Base-by-base conservation (phyloP, 805 yeast genomes). In the Jamesozyma gamospora region DNA sequence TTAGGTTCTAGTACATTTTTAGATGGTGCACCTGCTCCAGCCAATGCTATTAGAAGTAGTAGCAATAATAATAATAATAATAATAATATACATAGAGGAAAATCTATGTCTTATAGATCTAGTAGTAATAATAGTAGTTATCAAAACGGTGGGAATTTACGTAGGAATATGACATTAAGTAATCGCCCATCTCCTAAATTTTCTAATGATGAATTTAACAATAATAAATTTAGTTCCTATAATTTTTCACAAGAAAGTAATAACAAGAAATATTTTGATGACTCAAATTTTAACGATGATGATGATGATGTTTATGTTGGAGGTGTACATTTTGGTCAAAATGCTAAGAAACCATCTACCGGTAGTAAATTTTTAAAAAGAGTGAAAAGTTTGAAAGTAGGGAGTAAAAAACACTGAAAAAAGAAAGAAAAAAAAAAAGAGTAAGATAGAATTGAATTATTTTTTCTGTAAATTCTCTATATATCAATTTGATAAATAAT, bases 11-110 rank as follows among this genome's bases (percentile, higher is more conserved):
- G 95, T 2, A 90, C 98, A 0, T 90, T 90, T 57, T 58, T 90
- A 44, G 96, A 92, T 60, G 98, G 98, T 28, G 92, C 96, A 0
- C 97, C 97, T 12, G 98, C 96, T 4, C 62, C 80, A 40, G 60
- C 63, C 30, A 40, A 35, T 16, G 79, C 78, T 11, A 21, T 21
- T 21, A 21, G 5, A 8, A n/a, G n/a, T n/a, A n/a, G n/a, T n/a
- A n/a, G n/a, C n/a, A 30, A 30, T 16, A 30, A 62, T 30, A 32
- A 16, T 16, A 29, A 6, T 16, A 18, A 18, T 17, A 8, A 13
- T 21, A 32, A n/a, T 32, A 24, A 14, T 1, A 62, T 88, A 44
- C 75, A 78, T 26, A 75, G 96, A 60, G 86, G 87, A 62, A 85
- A 84, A 65, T 82, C 94, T n/a, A 58, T 86, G 33, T 82, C 76